A percentile compares a stretch with the other conserved stretches of the same genome.
These are phyloP conservation scores for Tulasnella sp. DNA, from an alignment of 768 basidiomycete species.

Conservation along the genomic window DNA sequence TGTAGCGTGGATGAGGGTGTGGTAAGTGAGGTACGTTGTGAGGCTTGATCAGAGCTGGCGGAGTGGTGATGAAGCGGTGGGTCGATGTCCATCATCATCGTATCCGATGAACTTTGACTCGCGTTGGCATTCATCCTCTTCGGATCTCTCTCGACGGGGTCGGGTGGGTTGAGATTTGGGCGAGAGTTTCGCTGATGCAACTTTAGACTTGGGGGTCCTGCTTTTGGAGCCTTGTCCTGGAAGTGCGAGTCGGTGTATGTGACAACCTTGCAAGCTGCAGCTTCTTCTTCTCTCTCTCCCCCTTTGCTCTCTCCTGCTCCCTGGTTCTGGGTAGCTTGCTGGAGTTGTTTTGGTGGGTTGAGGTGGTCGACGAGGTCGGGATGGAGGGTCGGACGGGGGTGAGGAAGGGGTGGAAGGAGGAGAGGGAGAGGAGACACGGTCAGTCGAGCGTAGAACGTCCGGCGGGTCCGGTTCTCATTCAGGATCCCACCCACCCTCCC, in stretches of 20 bases:
- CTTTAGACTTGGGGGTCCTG: neutral
- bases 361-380: neutral
- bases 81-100: slow-evolving; percentile 13
- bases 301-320: neutral
- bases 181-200: neutral
- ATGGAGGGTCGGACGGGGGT: neutral
- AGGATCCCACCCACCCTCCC: slow-evolving; percentile 8
- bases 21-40: neutral
- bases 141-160: neutral
- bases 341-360: neutral
- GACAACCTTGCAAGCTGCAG: no score
- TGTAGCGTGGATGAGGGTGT: neutral
- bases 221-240: neutral
- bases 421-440: neutral
- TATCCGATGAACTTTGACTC: neutral
- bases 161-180: neutral
- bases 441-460: neutral
- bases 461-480: neutral
- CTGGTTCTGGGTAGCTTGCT: neutral
- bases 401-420: neutral
- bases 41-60: neutral
- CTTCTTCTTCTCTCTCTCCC: neutral
- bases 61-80: slow-evolving; percentile 15
- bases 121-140: neutral
- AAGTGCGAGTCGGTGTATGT: neutral